Evolutionary conservation across 2,329 filamentous ascomycete genomes (phyloP).

Genomic region (Cladosporium sp.): DNA sequence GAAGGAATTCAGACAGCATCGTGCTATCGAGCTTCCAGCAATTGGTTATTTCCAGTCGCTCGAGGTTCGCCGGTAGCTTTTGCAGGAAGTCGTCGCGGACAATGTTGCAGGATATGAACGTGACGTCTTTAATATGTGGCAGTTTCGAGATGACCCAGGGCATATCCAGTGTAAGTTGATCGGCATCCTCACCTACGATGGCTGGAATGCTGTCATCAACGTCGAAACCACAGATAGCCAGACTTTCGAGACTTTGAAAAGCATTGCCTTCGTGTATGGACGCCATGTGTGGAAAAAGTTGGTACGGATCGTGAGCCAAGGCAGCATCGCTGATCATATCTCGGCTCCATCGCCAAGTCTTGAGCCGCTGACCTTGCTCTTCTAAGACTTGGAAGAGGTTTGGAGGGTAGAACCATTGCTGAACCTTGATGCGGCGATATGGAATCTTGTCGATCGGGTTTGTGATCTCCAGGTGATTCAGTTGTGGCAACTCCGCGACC

Average conservation of each 20-base stretch:
- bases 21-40: slow-evolving; percentile 71
- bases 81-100: slow-evolving; percentile 66
- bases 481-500: slow-evolving; percentile 60
- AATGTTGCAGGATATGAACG: slow-evolving; percentile 71
- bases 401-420: slow-evolving; percentile 65
- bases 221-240: slow-evolving; percentile 51
- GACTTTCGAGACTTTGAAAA: slow-evolving; percentile 54
- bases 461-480: slow-evolving; percentile 68
- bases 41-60: slow-evolving; percentile 69
- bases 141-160: slow-evolving; percentile 54
- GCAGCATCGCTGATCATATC: slow-evolving; percentile 26
- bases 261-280: slow-evolving; percentile 33
- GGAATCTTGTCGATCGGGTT: slow-evolving; percentile 66
- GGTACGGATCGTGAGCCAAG: slow-evolving; percentile 26
- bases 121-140: slow-evolving; percentile 60
- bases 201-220: slow-evolving; percentile 25
- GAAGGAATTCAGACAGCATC: slow-evolving; percentile 61
- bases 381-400: slow-evolving; percentile 63
- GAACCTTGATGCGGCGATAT: slow-evolving; percentile 53
- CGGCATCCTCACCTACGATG: slow-evolving; percentile 25
- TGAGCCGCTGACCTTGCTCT: slow-evolving; percentile 42
- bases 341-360: slow-evolving; percentile 52
- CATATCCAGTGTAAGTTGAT: slow-evolving; percentile 42
- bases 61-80: slow-evolving; percentile 62
- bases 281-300: slow-evolving; percentile 25